Percentiles rank a stretch among this genome's conserved stretches.
Conservation (phyloP, 1,284 basidiomycete genomes). For the Ustilago esculenta region DNA sequence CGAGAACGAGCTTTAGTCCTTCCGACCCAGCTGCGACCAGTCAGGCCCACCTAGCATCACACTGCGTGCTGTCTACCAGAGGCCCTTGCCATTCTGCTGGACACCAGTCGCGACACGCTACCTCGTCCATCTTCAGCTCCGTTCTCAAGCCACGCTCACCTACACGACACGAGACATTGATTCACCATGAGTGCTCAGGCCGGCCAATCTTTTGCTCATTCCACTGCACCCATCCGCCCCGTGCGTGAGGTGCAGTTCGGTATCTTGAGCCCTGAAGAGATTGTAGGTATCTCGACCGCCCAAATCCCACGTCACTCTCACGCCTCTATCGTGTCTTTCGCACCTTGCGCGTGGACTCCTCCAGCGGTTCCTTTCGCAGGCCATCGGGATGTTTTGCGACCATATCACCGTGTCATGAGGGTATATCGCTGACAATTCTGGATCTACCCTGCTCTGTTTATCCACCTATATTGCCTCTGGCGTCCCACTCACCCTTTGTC, state of each 20-base stretch:
- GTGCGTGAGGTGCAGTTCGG: conserved; percentile 99
- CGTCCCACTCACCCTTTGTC: conserved; percentile 1
- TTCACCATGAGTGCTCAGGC: conserved; percentile 48
- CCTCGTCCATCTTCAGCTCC: no score
- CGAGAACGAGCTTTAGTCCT: no score
- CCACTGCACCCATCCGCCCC: conserved; percentile 80
- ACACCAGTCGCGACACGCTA: no score
- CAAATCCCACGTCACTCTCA: conserved; percentile 3
- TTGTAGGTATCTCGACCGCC: conserved; percentile 68
- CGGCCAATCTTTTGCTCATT: conserved; percentile 74
- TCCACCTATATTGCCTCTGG: background rate
- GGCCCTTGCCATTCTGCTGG: no score
- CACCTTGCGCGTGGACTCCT: background rate
- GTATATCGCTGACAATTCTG: conserved; percentile 18
- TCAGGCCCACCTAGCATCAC: no score
- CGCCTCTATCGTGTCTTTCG: background rate
- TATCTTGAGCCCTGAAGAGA: conserved; percentile 99
- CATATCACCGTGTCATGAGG: conserved; percentile 7
- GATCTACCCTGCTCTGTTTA: background rate
- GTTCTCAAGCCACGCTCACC: no score
- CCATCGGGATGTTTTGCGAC: conserved; percentile 3
- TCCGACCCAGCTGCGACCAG: no score
- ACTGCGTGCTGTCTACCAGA: no score
- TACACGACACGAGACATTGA: background rate
- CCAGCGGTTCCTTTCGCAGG: no score